Evolutionary conservation across 352 stramenopile species (phyloP).

Genomic region (Phytopythium kandeliae): DNA sequence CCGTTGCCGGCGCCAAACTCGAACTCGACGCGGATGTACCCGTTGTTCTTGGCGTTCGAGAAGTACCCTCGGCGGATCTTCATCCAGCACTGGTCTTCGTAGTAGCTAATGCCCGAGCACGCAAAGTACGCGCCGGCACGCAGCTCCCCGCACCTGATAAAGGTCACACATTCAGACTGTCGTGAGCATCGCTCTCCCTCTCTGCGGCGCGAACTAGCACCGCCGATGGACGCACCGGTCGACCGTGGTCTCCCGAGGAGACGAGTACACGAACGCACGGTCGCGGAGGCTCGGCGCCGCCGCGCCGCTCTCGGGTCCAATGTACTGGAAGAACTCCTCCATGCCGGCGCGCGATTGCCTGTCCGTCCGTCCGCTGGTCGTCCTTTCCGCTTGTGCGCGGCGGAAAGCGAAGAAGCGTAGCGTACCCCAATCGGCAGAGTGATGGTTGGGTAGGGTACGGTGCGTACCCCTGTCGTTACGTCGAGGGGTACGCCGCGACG

Average conservation of each 20-base stretch:
- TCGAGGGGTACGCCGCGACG: no score
- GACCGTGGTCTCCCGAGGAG: conserved; percentile 47
- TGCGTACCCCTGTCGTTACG: no score
- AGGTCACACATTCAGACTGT: no score
- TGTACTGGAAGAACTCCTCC: conserved; percentile 76
- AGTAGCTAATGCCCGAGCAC: conserved; percentile 43
- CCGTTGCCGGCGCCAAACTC: conserved; percentile 19
- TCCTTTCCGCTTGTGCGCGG: no score
- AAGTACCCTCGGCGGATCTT: conserved; percentile 75
- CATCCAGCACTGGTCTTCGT: conserved; percentile 63
- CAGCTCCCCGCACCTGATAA: conserved; percentile 42
- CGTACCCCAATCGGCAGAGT: not conserved
- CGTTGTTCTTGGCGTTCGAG: conserved; percentile 62
- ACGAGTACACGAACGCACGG: conserved; percentile 58
- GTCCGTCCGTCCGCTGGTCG: not conserved
- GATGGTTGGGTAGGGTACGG: no score
- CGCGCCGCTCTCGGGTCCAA: conserved; percentile 25
- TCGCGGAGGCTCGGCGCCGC: conserved; percentile 25
- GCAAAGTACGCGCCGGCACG: conserved; percentile 62
- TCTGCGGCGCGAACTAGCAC: no score
- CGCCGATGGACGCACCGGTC: conserved; percentile 41
- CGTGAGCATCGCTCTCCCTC: no score
- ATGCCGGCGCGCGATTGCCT: no score
- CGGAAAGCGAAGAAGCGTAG: no score
- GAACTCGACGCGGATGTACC: conserved; percentile 63